These are phyloP conservation scores for Beauveria pseudobassiana DNA, from an alignment of 2,329 filamentous ascomycete species.

Conservation along the genomic window DNA sequence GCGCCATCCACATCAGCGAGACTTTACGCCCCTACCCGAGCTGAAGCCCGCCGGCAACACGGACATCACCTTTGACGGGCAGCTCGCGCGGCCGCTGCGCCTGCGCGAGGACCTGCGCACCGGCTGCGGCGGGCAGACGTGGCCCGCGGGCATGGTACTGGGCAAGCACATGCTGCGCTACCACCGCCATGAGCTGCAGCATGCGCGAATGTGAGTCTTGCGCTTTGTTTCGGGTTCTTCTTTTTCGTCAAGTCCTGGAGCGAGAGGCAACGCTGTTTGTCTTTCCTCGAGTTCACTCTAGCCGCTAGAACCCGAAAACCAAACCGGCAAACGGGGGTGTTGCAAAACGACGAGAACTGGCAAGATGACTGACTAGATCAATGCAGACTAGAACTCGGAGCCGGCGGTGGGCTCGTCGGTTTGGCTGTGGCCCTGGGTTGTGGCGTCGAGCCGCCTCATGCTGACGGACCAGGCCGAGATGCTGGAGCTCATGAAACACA, in stretches of 20 bases:
- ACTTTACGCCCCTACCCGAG: slow-evolving; percentile 50
- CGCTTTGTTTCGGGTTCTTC: neutral
- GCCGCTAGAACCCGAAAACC: too few relatives aligned
- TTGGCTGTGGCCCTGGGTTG: slow-evolving; percentile 53
- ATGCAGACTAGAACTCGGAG: slow-evolving; percentile 77
- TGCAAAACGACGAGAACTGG: too few relatives aligned
- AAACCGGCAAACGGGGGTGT: too few relatives aligned
- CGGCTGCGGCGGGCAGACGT: slow-evolving; percentile 88
- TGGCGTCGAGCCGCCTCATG: slow-evolving; percentile 50
- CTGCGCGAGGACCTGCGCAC: slow-evolving; percentile 80
- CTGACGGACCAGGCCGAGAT: slow-evolving; percentile 87
- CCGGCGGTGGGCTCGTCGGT: slow-evolving; percentile 82
- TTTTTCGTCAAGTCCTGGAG: too few relatives aligned
- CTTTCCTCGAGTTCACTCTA: too few relatives aligned
- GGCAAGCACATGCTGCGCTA: slow-evolving; percentile 77
- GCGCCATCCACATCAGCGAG: slow-evolving; percentile 45
- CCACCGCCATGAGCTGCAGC: slow-evolving; percentile 53
- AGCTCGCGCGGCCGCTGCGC: slow-evolving; percentile 61
- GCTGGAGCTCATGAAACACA: slow-evolving; percentile 76
- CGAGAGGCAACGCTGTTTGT: too few relatives aligned
- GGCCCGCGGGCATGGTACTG: slow-evolving; percentile 88
- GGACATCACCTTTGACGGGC: slow-evolving; percentile 60
- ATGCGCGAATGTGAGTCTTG: slow-evolving; percentile 58
- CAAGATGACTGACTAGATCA: slow-evolving; percentile 16
- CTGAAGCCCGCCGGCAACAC: slow-evolving; percentile 49